Percentiles rank a stretch among this genome's conserved stretches.
Evolutionary conservation across 768 basidiomycete species (phyloP).

Genomic region (Boletus huronensis): DNA sequence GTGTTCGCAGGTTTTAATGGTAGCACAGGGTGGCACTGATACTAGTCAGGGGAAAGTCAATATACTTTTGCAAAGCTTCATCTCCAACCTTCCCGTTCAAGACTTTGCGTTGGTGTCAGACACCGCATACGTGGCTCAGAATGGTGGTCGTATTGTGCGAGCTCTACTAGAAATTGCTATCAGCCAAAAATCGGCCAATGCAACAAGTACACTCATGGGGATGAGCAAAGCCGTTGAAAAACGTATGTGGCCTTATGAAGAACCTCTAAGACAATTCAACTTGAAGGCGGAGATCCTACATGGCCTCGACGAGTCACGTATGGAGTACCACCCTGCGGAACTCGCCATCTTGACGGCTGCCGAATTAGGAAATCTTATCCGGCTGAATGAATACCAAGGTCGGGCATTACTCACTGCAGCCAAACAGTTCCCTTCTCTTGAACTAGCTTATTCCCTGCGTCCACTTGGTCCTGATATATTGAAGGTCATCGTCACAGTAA

Average conservation of each 20-base stretch:
- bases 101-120: constrained; percentile 98
- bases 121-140: constrained; percentile 90
- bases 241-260: constrained; percentile 91
- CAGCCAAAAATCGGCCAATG: constrained; percentile 87
- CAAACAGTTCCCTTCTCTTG: constrained; percentile 75
- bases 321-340: constrained; percentile 73
- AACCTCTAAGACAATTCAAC: constrained; percentile 80
- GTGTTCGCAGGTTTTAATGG: neutral
- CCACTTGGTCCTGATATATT: constrained; percentile 85
- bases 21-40: constrained; percentile 56
- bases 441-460: constrained; percentile 63
- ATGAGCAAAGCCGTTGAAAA: constrained; percentile 93
- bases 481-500: constrained; percentile 62
- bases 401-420: constrained; percentile 74
- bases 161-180: constrained; percentile 93
- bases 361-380: constrained; percentile 75
- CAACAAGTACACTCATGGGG: constrained; percentile 73
- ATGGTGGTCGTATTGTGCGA: constrained; percentile 91
- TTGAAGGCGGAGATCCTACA: constrained; percentile 77
- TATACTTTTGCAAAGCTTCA: constrained; percentile 87
- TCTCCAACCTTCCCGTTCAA: constrained; percentile 76
- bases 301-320: constrained; percentile 75
- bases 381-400: constrained; percentile 84
- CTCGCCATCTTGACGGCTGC: constrained; percentile 62
- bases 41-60: constrained; percentile 85